Evolutionary conservation across 345 rosid species (phyloP).

Genomic region (Turnera subulata): DNA sequence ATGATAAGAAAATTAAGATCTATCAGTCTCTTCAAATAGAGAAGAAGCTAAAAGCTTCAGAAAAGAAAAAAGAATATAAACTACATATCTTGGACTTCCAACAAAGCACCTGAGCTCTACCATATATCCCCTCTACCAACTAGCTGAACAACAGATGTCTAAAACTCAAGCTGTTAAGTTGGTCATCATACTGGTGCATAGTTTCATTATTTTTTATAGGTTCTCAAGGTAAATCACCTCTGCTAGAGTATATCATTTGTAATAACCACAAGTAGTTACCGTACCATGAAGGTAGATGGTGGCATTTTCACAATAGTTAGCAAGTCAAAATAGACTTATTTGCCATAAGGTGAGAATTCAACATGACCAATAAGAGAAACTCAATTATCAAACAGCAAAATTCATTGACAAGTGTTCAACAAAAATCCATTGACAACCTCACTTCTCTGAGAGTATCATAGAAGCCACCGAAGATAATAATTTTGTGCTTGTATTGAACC

Average conservation of each 20-base stretch:
- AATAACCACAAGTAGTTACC: not conserved
- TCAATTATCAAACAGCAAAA: conserved; percentile 5
- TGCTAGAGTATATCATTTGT: not conserved
- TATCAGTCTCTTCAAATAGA: not conserved
- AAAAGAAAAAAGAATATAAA: not conserved
- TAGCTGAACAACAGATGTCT: not conserved
- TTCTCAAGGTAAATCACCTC: not conserved
- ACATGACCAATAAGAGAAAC: conserved; percentile 1
- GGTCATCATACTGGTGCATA: no score
- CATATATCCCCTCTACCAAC: not conserved
- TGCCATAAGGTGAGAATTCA: no score
- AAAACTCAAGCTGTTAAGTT: not conserved
- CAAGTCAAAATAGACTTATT: no score
- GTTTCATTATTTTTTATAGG: not conserved
- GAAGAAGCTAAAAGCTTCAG: not conserved
- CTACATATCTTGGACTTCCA: not conserved
- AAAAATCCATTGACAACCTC: conserved; percentile 55
- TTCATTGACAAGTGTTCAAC: not conserved
- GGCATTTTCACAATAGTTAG: not conserved
- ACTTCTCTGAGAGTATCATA: conserved; percentile 98
- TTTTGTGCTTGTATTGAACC: conserved; percentile 94
- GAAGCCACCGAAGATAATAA: conserved; percentile 92
- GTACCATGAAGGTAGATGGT: not conserved
- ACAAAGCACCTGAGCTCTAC: not conserved
- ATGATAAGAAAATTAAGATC: no score